Evolutionary conservation across 208 protist genomes (phyloP).

Genomic region (Naegleria lovaniensis): DNA sequence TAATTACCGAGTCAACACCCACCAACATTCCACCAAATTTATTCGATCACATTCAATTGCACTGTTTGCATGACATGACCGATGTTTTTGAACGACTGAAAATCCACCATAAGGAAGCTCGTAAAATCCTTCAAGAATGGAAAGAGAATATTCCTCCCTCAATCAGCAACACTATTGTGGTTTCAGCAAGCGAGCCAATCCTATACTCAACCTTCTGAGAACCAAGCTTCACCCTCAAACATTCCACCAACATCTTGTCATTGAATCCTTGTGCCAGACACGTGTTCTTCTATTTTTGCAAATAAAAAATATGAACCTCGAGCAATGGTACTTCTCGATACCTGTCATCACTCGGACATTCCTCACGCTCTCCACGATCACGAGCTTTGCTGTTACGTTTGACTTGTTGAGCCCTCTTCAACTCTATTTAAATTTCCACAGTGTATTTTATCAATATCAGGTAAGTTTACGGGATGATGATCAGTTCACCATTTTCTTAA

Average conservation of each 20-base stretch:
- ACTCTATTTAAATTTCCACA: slow-evolving; percentile 11
- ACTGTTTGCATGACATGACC: not conserved
- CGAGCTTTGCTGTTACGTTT: slow-evolving; percentile 10
- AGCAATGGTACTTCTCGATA: slow-evolving; percentile 11
- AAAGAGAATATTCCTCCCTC: too few species aligned
- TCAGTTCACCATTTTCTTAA: not conserved
- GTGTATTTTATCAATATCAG: not conserved
- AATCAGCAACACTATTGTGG: not conserved
- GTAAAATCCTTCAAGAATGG: not conserved
- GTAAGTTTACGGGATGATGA: not conserved
- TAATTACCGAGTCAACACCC: too few species aligned
- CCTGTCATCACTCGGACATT: not conserved
- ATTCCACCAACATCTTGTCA: not conserved
- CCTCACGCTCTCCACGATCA: slow-evolving; percentile 2
- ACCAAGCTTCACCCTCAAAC: not conserved
- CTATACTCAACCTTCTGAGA: not conserved
- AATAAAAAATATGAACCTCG: not conserved
- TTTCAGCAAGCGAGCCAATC: not conserved
- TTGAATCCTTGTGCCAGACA: not conserved
- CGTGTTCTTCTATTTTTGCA: not conserved
- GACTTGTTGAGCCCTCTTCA: slow-evolving; percentile 4
- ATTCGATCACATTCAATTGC: not conserved
- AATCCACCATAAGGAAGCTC: not conserved
- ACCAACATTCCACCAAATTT: not conserved
- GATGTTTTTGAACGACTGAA: not conserved